These are phyloP conservation scores for Noccaea bulbosa DNA, from an alignment of 345 rosid genomes.

Conservation along the genomic window DNA sequence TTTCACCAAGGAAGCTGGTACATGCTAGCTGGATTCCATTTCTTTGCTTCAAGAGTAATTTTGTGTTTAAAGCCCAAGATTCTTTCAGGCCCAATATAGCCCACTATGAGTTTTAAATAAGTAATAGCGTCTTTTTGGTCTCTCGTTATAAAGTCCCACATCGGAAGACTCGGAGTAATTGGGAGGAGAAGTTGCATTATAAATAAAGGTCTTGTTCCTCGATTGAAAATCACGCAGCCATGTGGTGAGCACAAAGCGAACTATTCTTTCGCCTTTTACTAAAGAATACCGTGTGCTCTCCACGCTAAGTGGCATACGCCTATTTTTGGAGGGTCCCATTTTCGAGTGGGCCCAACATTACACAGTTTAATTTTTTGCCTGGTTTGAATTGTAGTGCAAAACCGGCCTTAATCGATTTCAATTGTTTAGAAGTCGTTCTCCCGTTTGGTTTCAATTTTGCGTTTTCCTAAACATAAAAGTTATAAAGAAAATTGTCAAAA, in stretches of 20 bases:
- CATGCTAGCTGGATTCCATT: too few relatives aligned
- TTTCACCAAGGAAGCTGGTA: too few relatives aligned
- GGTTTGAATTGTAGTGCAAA: background rate
- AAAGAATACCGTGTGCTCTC: constrained; percentile 47
- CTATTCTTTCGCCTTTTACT: constrained; percentile 50
- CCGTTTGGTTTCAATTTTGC: too few relatives aligned
- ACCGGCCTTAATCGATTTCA: too few relatives aligned
- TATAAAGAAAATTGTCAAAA: too few relatives aligned
- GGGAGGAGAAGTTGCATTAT: background rate
- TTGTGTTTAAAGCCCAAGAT: background rate
- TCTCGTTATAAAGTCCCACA: constrained; percentile 14
- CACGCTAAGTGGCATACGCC: constrained; percentile 37
- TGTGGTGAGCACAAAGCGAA: constrained; percentile 43
- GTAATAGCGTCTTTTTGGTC: background rate
- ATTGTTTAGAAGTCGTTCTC: too few relatives aligned
- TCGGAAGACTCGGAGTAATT: background rate
- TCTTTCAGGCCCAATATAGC: background rate
- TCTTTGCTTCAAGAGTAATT: too few relatives aligned
- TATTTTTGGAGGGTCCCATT: constrained; percentile 44
- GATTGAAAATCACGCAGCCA: constrained; percentile 2
- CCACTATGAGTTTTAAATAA: background rate
- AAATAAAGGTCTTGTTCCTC: background rate
- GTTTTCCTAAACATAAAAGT: too few relatives aligned
- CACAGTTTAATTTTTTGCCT: background rate
- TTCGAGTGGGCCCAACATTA: background rate